Evolutionary conservation across 129 eudicot genomes (phyloP), one percentile per base, ranked within the genome.

Genomic region (Dittrichia graveolens): DNA sequence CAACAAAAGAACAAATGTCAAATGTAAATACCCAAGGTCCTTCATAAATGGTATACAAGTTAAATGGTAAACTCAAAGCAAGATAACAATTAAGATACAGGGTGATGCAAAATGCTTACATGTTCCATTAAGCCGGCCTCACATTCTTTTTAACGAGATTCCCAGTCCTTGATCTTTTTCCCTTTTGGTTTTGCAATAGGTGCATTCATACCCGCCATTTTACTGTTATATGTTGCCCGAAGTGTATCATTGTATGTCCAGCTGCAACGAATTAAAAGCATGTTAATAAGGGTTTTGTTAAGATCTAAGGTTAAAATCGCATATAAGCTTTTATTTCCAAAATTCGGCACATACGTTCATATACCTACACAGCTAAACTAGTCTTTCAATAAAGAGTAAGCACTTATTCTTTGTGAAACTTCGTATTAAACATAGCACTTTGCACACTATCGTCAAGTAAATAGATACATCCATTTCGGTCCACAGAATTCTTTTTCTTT

Each of bases 161-260:
- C 92, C 96, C 96, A 92, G 64, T 85, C 91, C 85, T 92, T 92
- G n/a, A 93, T 70, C 79, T 93, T 90, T 76, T 84, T 89, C n/a
- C 98, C 98, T 81, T 85, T 93, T 13, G 98, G 98, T 74, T 84
- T 93, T 13, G 79, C 92, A 45, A 93, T 90, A 7, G 98, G 95
- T 2, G 82, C 83, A 79, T 89, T 83, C 92, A 90, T 85, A 37
- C 95, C 96, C 14, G 95, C 98, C 98, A 93, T 93, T 82, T 93
- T 87, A 3, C 91, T 80, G 75, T 90, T 87, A 79, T 93, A 93
- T 78, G 87, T 93, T 40, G 88, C 84, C 53, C 96, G 82, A 24
- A 93, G 95, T 47, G 90, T 81, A 79, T 93, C 95, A 67, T 89
- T 93, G 80, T 78, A 84, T 34, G 96, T 93, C 96, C 98, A 93